These are phyloP conservation scores for Phlebiopsis flavidoalba DNA, from an alignment of 768 basidiomycete species.

Conservation along the genomic window DNA sequence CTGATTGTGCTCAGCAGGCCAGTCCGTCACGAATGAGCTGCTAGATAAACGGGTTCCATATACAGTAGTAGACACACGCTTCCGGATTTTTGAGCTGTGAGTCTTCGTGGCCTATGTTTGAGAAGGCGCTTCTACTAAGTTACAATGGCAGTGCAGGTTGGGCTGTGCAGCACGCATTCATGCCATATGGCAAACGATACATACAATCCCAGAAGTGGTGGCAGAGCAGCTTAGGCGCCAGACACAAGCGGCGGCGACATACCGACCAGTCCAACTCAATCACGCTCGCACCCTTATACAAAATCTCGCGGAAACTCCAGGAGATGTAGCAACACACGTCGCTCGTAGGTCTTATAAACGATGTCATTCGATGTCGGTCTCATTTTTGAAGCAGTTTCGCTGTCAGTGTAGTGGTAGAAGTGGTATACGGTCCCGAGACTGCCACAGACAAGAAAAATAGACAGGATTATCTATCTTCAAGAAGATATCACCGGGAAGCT, in stretches of 20 bases:
- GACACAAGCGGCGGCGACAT: constrained; percentile 13
- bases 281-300: constrained; percentile 22
- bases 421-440: background rate
- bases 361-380: too few relatives aligned
- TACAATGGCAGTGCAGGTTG: constrained; percentile 11
- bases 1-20: constrained; percentile 30
- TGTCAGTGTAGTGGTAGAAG: background rate
- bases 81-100: constrained; percentile 18
- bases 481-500: background rate
- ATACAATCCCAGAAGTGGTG: constrained; percentile 9
- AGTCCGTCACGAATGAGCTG: constrained; percentile 26
- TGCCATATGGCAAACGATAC: constrained; percentile 14
- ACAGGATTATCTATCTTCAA: background rate
- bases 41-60: constrained; percentile 31
- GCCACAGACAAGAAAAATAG: background rate
- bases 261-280: constrained; percentile 18
- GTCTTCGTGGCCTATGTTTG: background rate
- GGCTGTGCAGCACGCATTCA: constrained; percentile 11
- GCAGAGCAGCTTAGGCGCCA: background rate
- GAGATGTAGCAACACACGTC: too few relatives aligned
- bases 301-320: constrained; percentile 19
- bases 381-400: background rate
- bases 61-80: constrained; percentile 35
- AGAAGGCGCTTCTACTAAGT: too few relatives aligned
- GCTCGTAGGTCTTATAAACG: too few relatives aligned